These are phyloP conservation scores for Naegleria fowleri DNA, from an alignment of 208 protist species.

Conservation along the genomic window DNA sequence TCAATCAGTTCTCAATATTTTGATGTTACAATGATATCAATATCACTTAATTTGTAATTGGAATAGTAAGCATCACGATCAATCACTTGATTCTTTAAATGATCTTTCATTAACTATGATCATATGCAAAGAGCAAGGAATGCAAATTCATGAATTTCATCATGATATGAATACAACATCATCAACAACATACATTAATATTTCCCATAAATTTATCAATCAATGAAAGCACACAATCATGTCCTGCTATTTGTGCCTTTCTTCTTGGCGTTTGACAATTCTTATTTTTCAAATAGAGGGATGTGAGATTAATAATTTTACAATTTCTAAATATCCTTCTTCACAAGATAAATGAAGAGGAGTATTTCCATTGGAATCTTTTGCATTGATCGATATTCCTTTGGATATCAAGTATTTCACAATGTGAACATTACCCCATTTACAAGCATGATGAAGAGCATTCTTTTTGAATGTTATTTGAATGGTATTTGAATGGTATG, in stretches of 20 bases:
- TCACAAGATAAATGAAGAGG: background rate
- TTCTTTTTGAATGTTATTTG: background rate
- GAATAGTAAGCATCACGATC: background rate
- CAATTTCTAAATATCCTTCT: background rate
- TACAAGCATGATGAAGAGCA: background rate
- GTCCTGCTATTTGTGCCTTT: background rate
- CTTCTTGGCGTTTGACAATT: background rate
- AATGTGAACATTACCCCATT: background rate
- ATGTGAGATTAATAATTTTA: background rate
- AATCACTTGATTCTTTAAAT: background rate
- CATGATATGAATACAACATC: no score
- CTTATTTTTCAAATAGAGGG: background rate
- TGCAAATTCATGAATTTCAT: no score
- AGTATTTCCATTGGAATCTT: background rate
- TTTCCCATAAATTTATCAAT: background rate
- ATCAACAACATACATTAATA: background rate
- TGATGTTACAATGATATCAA: background rate
- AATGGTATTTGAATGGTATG: no score
- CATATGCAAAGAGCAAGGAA: no score
- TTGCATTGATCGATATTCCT: background rate
- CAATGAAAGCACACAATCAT: background rate
- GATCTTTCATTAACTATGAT: background rate
- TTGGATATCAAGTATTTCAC: background rate
- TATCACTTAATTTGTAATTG: background rate
- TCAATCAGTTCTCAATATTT: no score